Evolutionary conservation across 345 rosid genomes (phyloP).

Genomic region (Arabidopsis suecica): DNA sequence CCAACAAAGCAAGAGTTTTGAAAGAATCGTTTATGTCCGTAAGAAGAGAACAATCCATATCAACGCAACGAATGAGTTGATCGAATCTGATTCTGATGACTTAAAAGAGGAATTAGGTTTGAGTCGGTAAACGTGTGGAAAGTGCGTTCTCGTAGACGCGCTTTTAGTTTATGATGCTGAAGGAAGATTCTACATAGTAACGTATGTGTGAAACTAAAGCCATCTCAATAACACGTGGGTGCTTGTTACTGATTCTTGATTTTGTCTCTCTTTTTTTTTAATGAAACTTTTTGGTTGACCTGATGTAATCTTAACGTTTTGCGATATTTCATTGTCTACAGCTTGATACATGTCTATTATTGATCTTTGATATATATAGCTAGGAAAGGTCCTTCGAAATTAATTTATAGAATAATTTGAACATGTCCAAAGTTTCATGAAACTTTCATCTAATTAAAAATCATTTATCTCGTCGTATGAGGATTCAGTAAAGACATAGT

Average conservation of each 20-base stretch:
- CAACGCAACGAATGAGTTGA: slow-evolving; percentile 8
- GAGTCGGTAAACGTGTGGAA: slow-evolving; percentile 29
- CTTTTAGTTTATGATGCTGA: slow-evolving; percentile 1
- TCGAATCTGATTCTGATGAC: slow-evolving; percentile 27
- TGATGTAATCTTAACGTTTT: slow-evolving; percentile 19
- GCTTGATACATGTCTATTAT: slow-evolving; percentile 10
- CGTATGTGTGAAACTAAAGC: slow-evolving; percentile 35
- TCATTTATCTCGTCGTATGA: no score
- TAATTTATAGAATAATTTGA: not conserved
- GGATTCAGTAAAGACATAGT: no score
- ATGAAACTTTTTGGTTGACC: not conserved
- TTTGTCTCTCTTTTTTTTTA: not conserved
- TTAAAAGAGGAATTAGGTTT: not conserved
- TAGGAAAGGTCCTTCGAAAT: not conserved
- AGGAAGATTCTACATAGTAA: slow-evolving; percentile 13
- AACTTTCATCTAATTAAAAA: no score
- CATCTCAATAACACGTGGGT: slow-evolving; percentile 26
- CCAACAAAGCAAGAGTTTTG: not conserved
- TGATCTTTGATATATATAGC: not conserved
- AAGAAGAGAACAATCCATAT: slow-evolving; percentile 17
- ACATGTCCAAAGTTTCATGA: not conserved
- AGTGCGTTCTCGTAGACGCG: slow-evolving; percentile 24
- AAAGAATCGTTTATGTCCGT: not conserved
- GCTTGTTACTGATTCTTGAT: not conserved
- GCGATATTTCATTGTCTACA: slow-evolving; percentile 14